Conservation (phyloP, 2,329 filamentous ascomycete genomes). For the Fulvia fulva region DNA sequence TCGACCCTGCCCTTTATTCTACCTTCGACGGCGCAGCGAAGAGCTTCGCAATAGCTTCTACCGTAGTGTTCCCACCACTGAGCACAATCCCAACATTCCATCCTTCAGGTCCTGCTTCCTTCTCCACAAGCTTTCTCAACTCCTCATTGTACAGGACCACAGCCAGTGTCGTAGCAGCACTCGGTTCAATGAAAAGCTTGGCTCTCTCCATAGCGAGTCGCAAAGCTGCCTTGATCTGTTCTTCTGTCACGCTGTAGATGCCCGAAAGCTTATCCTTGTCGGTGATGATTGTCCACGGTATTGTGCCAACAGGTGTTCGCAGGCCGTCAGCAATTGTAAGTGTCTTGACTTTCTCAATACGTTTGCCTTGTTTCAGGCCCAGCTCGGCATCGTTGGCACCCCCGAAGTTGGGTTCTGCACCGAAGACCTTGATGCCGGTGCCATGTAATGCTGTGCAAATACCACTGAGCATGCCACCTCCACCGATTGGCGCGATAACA, state of each 20-base stretch:
- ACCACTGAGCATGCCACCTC: constrained; percentile 82
- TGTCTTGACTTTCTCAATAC: constrained; percentile 66
- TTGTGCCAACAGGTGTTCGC: constrained; percentile 71
- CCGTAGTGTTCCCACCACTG: constrained; percentile 62
- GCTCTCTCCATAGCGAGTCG: constrained; percentile 76
- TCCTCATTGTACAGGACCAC: constrained; percentile 81
- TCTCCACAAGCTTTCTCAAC: constrained; percentile 67
- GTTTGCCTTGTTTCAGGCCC: constrained; percentile 60
- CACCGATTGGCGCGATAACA: constrained; percentile 77
- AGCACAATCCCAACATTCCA: constrained; percentile 67
- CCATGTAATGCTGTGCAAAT: constrained; percentile 71
- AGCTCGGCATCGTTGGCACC: constrained; percentile 79
- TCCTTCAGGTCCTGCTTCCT: constrained; percentile 64
- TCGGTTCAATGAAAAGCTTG: constrained; percentile 89
- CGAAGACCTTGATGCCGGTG: constrained; percentile 73
- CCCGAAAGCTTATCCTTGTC: constrained; percentile 65
- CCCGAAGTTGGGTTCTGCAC: constrained; percentile 76
- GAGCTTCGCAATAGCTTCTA: constrained; percentile 57
- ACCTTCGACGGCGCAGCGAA: constrained; percentile 38
- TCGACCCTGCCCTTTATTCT: constrained; percentile 39
- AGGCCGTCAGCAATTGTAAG: constrained; percentile 87
- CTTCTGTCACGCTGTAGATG: constrained; percentile 72
- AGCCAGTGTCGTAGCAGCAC: constrained; percentile 77
- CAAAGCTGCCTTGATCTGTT: constrained; percentile 75
- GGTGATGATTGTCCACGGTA: constrained; percentile 75